Conservation (phyloP, 495 filamentous ascomycete species). For the Penicillium odoratum region DNA sequence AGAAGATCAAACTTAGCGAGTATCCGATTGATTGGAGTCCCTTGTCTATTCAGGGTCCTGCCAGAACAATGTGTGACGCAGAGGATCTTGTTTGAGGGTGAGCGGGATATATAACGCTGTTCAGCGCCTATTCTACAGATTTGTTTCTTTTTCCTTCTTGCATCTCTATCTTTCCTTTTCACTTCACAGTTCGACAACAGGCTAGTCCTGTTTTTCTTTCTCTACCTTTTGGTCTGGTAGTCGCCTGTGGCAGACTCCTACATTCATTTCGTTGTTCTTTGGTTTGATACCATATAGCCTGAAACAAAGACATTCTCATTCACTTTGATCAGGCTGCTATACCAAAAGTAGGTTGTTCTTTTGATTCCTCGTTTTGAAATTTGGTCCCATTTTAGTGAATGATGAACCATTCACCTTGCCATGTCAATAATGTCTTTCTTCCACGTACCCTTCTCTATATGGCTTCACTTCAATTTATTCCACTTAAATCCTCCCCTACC, state of each 20-base stretch:
- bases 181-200: conserved; percentile 35
- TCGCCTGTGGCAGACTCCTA: conserved; percentile 38
- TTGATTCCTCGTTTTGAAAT: background rate
- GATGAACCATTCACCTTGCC: background rate
- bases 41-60: conserved; percentile 12
- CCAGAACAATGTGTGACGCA: background rate
- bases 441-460: background rate
- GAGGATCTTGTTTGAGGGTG: background rate
- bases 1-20: conserved; percentile 21
- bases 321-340: background rate
- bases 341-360: background rate
- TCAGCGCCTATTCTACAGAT: conserved; percentile 15
- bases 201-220: conserved; percentile 41
- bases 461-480: background rate
- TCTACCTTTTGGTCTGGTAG: conserved; percentile 23
- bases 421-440: background rate
- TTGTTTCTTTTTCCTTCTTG: conserved; percentile 19
- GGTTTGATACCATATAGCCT: background rate
- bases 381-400: conserved; percentile 1
- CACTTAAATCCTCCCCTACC: background rate
- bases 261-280: conserved; percentile 28
- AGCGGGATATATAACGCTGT: conserved; percentile 26
- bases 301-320: conserved; percentile 1
- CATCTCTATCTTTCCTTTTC: conserved; percentile 24
- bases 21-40: conserved; percentile 26